A percentile compares a stretch with the other conserved stretches of the same genome.
phyloP scores from a whole-genome alignment of 139 green algal genomes.

The Tetraselmis striata region DNA sequence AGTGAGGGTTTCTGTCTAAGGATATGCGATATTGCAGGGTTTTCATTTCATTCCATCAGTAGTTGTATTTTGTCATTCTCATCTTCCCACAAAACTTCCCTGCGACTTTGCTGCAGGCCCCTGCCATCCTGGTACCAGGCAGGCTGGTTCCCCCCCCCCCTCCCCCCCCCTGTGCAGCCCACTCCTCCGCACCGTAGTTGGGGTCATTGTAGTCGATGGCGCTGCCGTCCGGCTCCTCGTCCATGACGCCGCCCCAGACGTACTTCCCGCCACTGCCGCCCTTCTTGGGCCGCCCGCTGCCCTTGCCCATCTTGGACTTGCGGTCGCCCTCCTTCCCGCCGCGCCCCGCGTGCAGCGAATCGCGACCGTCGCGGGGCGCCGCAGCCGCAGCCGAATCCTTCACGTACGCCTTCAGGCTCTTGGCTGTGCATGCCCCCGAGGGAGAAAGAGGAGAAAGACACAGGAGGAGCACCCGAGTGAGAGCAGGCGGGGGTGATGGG shows the following conservation, averaged over 20 bases:
- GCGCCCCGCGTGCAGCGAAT: background rate
- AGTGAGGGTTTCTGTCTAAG: too few species aligned
- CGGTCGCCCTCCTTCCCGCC: constrained; percentile 2
- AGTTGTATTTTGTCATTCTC: too few species aligned
- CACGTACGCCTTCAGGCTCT: constrained; percentile 1
- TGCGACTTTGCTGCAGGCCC: too few species aligned
- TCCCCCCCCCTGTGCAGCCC: too few species aligned
- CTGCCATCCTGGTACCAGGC: too few species aligned
- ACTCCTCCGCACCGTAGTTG: constrained; percentile 73
- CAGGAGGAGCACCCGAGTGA: background rate
- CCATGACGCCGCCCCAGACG: constrained; percentile 65
- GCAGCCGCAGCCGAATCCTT: background rate
- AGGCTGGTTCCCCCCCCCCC: too few species aligned
- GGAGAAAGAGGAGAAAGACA: too few species aligned
- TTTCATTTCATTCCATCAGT: too few species aligned
- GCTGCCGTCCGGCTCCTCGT: constrained; percentile 11
- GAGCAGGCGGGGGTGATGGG: background rate
- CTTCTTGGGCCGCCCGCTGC: constrained; percentile 68
- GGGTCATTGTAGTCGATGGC: constrained; percentile 66
- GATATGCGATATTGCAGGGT: too few species aligned
- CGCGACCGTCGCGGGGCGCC: background rate
- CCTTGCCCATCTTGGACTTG: constrained; percentile 25
- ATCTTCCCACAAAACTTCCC: too few species aligned
- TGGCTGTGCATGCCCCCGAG: too few species aligned
- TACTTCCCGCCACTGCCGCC: constrained; percentile 74